These are phyloP conservation scores for Aspergillus neotritici DNA, from an alignment of 2,329 filamentous ascomycete genomes.

Conservation along the genomic window DNA sequence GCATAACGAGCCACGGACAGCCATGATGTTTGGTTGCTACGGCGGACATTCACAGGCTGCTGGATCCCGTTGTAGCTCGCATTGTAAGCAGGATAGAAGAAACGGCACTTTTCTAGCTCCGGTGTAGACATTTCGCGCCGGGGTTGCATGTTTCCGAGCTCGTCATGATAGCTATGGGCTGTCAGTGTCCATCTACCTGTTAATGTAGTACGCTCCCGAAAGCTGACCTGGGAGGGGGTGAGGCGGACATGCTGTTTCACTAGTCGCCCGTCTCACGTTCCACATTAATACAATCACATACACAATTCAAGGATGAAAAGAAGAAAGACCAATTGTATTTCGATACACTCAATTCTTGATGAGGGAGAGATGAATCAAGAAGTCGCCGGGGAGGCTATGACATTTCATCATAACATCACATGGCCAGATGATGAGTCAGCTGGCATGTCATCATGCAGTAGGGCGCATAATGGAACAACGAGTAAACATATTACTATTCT, in stretches of 20 bases:
- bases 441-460: no score
- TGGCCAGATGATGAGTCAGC: no score
- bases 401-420: no score
- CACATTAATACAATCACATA: neutral
- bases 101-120: conserved; percentile 7
- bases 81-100: neutral
- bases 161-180: neutral
- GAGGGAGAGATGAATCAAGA: no score
- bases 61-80: neutral
- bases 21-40: conserved; percentile 1
- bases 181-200: neutral
- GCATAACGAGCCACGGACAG: conserved; percentile 5
- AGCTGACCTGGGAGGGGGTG: conserved; percentile 9
- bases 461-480: no score
- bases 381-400: no score
- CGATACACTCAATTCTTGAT: no score
- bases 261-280: conserved; percentile 5
- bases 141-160: conserved; percentile 5
- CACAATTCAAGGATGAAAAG: neutral
- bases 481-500: no score
- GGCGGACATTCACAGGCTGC: neutral
- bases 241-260: conserved; percentile 3
- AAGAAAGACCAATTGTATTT: neutral
- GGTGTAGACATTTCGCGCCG: conserved; percentile 2
- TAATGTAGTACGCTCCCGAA: conserved; percentile 1